These are phyloP conservation scores for Rhizopogon vesiculosus DNA, from an alignment of 768 basidiomycete species.

Conservation along the genomic window DNA sequence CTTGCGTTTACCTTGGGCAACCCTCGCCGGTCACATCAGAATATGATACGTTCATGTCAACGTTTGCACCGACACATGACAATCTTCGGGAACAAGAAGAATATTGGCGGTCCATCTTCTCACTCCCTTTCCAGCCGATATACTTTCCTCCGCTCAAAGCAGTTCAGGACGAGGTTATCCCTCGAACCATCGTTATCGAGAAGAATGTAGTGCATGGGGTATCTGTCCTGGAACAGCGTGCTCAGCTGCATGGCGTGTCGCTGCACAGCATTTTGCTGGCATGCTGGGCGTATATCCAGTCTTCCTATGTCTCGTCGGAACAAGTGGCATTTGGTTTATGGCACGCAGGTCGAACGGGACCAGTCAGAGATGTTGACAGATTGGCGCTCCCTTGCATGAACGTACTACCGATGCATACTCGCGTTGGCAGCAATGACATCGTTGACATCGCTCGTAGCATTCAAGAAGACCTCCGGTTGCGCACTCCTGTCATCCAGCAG, in stretches of 20 bases:
- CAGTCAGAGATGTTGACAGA: slow-evolving; percentile 28
- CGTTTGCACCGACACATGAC: slow-evolving; percentile 15
- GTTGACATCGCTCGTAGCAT: slow-evolving; percentile 28
- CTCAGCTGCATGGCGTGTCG: slow-evolving; percentile 31
- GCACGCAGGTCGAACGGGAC: slow-evolving; percentile 40
- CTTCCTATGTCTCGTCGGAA: slow-evolving; percentile 19
- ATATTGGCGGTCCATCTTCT: slow-evolving; percentile 36
- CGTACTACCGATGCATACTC: slow-evolving; percentile 34
- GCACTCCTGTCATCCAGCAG: slow-evolving; percentile 38
- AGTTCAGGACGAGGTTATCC: background rate
- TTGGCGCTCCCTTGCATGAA: slow-evolving; percentile 44
- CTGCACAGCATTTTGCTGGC: slow-evolving; percentile 38
- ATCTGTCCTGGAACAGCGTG: slow-evolving; percentile 40
- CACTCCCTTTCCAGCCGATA: slow-evolving; percentile 18
- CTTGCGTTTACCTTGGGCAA: slow-evolving; percentile 26
- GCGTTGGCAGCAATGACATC: slow-evolving; percentile 8
- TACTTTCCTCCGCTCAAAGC: slow-evolving; percentile 21
- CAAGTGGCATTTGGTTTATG: slow-evolving; percentile 39
- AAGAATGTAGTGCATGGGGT: slow-evolving; percentile 38
- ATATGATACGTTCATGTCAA: slow-evolving; percentile 22
- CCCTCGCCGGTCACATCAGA: slow-evolving; percentile 19
- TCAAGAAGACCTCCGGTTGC: slow-evolving; percentile 30
- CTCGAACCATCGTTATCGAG: slow-evolving; percentile 20
- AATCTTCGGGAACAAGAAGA: slow-evolving; percentile 15
- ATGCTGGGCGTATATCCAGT: slow-evolving; percentile 39